Evolutionary conservation across 108 stramenopile species (phyloP).

Genomic region (Fragilaria radians): DNA sequence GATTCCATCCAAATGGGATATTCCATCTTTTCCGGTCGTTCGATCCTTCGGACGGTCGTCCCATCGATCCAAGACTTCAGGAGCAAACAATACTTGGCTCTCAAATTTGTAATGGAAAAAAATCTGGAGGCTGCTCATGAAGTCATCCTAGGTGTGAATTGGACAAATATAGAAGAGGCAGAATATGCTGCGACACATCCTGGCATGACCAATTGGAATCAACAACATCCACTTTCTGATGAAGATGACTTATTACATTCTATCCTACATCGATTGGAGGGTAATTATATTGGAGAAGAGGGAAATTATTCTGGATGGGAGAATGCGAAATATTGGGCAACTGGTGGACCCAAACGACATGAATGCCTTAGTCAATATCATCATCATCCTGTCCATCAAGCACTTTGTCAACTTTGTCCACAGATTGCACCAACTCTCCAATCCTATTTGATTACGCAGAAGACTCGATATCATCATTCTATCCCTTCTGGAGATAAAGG

Average conservation of each 20-base stretch:
- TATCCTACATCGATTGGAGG: conserved; percentile 28
- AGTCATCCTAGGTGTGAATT: conserved; percentile 26
- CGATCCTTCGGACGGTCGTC: conserved; percentile 1
- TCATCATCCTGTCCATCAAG: conserved; percentile 4
- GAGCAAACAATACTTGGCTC: not conserved
- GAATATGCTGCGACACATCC: conserved; percentile 40
- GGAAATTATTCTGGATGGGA: conserved; percentile 25
- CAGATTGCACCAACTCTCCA: not conserved
- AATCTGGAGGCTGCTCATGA: conserved; percentile 31
- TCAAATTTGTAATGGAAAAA: conserved; percentile 3
- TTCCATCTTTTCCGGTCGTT: conserved; percentile 5
- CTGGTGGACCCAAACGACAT: conserved; percentile 27
- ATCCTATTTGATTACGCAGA: not conserved
- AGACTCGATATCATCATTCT: not conserved
- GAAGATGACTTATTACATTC: conserved; percentile 27
- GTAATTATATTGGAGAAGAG: conserved; percentile 19
- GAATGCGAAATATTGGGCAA: conserved; percentile 34
- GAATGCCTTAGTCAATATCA: not conserved
- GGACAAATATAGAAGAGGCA: conserved; percentile 14
- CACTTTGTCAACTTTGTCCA: not conserved
- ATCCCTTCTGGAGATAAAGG: not conserved
- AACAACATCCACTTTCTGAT: conserved; percentile 20
- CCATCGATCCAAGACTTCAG: not conserved
- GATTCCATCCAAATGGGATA: no score
- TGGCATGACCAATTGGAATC: conserved; percentile 26